phyloP scores from a whole-genome alignment of 169 alveolate genomes.

The Plasmodium berghei region DNA sequence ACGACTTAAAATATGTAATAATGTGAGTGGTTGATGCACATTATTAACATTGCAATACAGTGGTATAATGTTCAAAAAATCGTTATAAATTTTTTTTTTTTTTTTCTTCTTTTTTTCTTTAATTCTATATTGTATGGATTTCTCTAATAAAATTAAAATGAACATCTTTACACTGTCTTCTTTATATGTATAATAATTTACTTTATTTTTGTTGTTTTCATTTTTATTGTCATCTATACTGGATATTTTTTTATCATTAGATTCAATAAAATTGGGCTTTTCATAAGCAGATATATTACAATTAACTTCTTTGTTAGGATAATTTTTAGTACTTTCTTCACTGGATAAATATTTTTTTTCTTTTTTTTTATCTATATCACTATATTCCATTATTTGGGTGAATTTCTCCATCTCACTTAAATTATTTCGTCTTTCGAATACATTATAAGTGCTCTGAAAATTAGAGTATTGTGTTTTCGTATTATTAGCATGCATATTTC shows the following conservation, averaged over 20 bases:
- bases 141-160: slow-evolving; percentile 40
- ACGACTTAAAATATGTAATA: slow-evolving; percentile 45
- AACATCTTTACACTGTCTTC: slow-evolving; percentile 23
- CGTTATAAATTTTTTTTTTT: slow-evolving; percentile 52
- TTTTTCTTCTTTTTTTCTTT: slow-evolving; percentile 28
- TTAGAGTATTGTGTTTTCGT: neutral
- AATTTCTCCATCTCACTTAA: too few relatives aligned
- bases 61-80: slow-evolving; percentile 46
- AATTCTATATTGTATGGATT: slow-evolving; percentile 63
- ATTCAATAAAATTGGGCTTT: neutral
- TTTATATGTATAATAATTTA: slow-evolving; percentile 16
- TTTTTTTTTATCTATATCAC: neutral
- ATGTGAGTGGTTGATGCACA: slow-evolving; percentile 64
- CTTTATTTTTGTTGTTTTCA: neutral
- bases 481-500: neutral
- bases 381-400: neutral
- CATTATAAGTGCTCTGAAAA: neutral
- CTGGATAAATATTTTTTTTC: too few relatives aligned
- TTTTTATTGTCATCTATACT: neutral
- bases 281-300: neutral
- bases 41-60: slow-evolving; percentile 55
- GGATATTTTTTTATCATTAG: neutral
- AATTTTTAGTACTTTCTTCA: neutral
- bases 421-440: too few relatives aligned
- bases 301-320: neutral